Base-by-base conservation (phyloP, 2,329 filamentous ascomycete genomes). In the Penicillium brasilianum region DNA sequence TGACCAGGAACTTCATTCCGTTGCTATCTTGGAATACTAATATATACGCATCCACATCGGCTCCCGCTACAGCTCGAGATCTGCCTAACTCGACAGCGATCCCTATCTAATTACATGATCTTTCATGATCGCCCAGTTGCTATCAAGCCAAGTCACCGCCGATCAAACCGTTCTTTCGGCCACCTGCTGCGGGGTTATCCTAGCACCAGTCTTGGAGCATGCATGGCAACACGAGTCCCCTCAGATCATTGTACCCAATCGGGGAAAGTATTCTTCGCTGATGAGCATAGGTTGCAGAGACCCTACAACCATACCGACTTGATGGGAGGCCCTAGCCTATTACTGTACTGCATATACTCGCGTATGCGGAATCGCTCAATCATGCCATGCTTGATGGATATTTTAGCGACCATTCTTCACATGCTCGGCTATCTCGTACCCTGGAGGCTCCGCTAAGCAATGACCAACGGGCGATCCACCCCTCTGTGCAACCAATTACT, bases 341-440 rank as follows among this genome's bases (percentile, higher is more conserved):
- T n/a, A n/a, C 25, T 46, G 7, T 46, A 28, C 22, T 10, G 32
- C 8, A 34, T 28, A 6, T 28, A 28, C 25, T 28, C 3, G 25
- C 25, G 6, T 44, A 14, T 16, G 20, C 13, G 43, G 25, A 18
- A 49, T 32, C 28, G 28, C 48, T 43, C 11, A 6, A 43, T 28
- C 37, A 41, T 20, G 52, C 22, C 25, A 41, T 41, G 4, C 25
- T 22, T 43, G 25, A 2, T 54, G 25, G 20, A 4, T 25, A 18
- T 44, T 16, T 28, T 30, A 16, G 20, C 14, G 11, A 25, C 41
- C 59, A 36, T 49, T 60, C 61, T 71, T 72, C 67, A 72, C 69
- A 71, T 72, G 68, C 67, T 71, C 69, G 65, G 68, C 63, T 67
- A 67, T 66, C 62, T 64, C 51, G 53, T 62, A 54, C 59, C 64